Evolutionary conservation across 2,329 filamentous ascomycete genomes (phyloP).

Genomic region (Aspergillaceae sp.): DNA sequence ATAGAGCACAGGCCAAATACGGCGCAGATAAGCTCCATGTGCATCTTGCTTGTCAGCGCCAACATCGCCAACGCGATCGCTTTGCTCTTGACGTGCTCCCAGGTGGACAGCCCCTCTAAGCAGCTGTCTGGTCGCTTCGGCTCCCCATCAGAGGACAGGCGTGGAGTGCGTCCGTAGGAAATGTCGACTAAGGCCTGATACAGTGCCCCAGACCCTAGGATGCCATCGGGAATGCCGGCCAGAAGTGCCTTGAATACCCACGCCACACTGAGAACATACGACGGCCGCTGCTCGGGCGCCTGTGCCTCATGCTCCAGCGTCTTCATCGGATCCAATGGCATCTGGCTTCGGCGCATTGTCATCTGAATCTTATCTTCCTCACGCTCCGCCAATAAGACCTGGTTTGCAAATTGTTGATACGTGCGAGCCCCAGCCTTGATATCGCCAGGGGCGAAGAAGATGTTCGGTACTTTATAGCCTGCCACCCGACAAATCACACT

Average conservation of each 20-base stretch:
- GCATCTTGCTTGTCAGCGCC: conserved; percentile 29
- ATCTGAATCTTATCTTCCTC: conserved; percentile 25
- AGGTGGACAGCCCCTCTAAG: conserved; percentile 12
- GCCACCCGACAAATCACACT: too few species aligned
- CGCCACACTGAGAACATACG: conserved; percentile 25
- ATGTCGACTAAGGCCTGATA: conserved; percentile 25
- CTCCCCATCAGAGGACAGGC: too few species aligned
- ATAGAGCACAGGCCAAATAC: conserved; percentile 31
- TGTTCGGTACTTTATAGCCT: conserved; percentile 10
- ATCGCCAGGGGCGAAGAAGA: conserved; percentile 31
- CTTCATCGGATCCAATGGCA: conserved; percentile 20
- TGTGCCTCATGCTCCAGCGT: conserved; percentile 3
- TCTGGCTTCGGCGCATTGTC: conserved; percentile 25
- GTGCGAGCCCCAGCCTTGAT: conserved; percentile 24
- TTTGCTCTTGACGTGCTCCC: conserved; percentile 17
- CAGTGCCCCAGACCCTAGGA: conserved; percentile 29
- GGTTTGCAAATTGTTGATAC: conserved; percentile 34
- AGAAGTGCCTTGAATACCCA: conserved; percentile 29
- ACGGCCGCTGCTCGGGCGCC: conserved; percentile 7
- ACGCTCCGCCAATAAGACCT: conserved; percentile 30
- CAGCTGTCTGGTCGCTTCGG: conserved; percentile 10
- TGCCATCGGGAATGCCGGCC: conserved; percentile 30
- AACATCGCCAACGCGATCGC: conserved; percentile 32
- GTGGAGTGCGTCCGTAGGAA: conserved; percentile 10
- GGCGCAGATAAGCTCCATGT: conserved; percentile 33